These are phyloP conservation scores for Aspergillus tanneri DNA, from an alignment of 2,329 filamentous ascomycete species.

Conservation along the genomic window DNA sequence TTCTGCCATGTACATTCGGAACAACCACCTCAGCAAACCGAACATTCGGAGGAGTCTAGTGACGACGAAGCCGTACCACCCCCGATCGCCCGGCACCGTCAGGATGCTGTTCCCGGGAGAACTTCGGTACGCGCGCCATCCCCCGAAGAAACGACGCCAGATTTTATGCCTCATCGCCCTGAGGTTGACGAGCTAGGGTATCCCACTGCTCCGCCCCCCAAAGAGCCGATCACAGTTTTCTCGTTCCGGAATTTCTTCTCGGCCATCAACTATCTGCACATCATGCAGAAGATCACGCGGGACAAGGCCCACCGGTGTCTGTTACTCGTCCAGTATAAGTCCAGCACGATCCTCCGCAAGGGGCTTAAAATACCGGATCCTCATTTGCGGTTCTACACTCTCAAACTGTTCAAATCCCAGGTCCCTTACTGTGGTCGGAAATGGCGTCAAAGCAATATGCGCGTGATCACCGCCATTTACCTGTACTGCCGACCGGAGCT, in stretches of 20 bases:
- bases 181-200: conserved; percentile 86
- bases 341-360: conserved; percentile 85
- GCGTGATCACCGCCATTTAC: conserved; percentile 95
- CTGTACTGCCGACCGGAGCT: conserved; percentile 89
- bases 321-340: conserved; percentile 93
- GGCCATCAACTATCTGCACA: conserved; percentile 88
- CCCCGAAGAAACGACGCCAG: conserved; percentile 26
- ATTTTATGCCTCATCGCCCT: conserved; percentile 39
- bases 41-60: conserved; percentile 37
- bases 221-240: conserved; percentile 76
- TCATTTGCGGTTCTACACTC: conserved; percentile 83
- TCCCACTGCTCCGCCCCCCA: conserved; percentile 66
- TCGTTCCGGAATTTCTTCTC: conserved; percentile 95
- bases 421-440: conserved; percentile 97
- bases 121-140: conserved; percentile 27
- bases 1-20: conserved; percentile 77
- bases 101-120: conserved; percentile 29
- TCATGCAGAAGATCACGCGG: conserved; percentile 97
- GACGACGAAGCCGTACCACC: conserved; percentile 80
- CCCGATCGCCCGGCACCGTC: conserved; percentile 66
- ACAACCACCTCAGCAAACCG: conserved; percentile 47
- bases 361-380: conserved; percentile 86
- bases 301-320: conserved; percentile 93
- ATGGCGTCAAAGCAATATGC: conserved; percentile 98
- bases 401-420: conserved; percentile 98